Evolutionary conservation across 805 yeast species (phyloP).

Genomic region (Priceomyces fermenticarens): DNA sequence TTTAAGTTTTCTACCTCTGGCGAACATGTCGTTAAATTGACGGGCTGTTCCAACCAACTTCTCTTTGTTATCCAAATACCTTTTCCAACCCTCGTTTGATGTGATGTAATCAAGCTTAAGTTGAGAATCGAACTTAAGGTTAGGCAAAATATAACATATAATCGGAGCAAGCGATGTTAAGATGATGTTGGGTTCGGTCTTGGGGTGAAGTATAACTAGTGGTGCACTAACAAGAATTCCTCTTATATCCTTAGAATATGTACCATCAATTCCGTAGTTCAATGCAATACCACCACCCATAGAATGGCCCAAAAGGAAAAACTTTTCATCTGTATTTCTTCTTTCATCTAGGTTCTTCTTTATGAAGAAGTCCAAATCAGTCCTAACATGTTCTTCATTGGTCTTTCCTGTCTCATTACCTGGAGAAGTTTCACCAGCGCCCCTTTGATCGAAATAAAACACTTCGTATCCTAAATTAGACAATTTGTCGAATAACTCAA

Average conservation of each 20-base stretch:
- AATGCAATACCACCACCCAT: constrained; percentile 79
- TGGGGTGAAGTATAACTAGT: constrained; percentile 53
- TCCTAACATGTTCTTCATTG: constrained; percentile 52
- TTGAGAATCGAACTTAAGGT: constrained; percentile 51
- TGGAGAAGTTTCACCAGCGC: constrained; percentile 65
- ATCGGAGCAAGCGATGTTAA: constrained; percentile 42
- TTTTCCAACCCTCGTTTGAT: constrained; percentile 42
- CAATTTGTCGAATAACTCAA: constrained; percentile 52
- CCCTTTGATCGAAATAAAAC: constrained; percentile 72
- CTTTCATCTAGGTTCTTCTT: constrained; percentile 38
- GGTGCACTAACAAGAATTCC: constrained; percentile 60
- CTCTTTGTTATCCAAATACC: constrained; percentile 41
- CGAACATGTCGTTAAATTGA: constrained; percentile 58
- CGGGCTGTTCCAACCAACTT: constrained; percentile 53
- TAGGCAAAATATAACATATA: constrained; percentile 41
- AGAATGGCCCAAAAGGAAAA: constrained; percentile 65
- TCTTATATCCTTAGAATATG: constrained; percentile 40
- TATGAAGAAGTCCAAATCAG: constrained; percentile 60
- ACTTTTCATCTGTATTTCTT: constrained; percentile 28
- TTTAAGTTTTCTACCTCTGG: constrained; percentile 55
- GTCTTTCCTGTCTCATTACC: constrained; percentile 54
- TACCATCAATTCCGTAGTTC: constrained; percentile 60
- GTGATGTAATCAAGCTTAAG: constrained; percentile 56
- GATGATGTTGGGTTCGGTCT: constrained; percentile 51
- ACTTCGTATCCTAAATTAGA: constrained; percentile 56